These are phyloP conservation scores for Catenaria anguillulae DNA, from an alignment of 371 early-diverging fungal genomes.

Conservation along the genomic window DNA sequence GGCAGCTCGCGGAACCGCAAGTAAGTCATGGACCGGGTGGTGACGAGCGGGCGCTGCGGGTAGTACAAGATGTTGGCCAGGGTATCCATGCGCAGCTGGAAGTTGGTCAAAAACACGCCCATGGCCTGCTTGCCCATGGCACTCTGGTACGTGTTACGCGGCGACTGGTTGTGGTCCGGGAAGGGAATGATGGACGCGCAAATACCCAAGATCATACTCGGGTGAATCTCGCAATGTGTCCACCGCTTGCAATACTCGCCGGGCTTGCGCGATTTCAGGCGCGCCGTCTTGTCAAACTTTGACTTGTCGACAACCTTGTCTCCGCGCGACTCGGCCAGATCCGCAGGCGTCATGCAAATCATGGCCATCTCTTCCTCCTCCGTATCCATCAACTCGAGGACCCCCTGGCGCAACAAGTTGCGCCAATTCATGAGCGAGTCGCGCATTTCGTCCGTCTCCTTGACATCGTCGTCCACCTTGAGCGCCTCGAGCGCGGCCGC, in stretches of 20 bases:
- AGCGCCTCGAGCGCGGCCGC: too few relatives aligned
- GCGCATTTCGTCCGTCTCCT: slow-evolving; percentile 23
- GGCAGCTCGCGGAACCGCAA: slow-evolving; percentile 96
- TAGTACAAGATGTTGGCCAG: slow-evolving; percentile 97
- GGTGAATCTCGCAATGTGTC: slow-evolving; percentile 99
- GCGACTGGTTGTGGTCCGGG: slow-evolving; percentile 99
- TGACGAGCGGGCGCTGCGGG: slow-evolving; percentile 98
- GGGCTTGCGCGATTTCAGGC: slow-evolving; percentile 14
- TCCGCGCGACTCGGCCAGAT: slow-evolving; percentile 53
- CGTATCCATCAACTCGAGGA: slow-evolving; percentile 96
- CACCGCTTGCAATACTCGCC: slow-evolving; percentile 34
- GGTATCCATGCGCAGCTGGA: slow-evolving; percentile 97
- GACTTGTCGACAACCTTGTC: slow-evolving; percentile 7
- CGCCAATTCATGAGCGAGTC: slow-evolving; percentile 43
- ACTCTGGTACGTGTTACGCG: slow-evolving; percentile 99
- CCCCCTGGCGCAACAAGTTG: slow-evolving; percentile 66
- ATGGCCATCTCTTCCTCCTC: slow-evolving; percentile 97
- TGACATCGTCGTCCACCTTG: too few relatives aligned
- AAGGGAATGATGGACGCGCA: slow-evolving; percentile 99
- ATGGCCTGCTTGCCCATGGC: slow-evolving; percentile 99
- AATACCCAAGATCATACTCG: slow-evolving; percentile 98
- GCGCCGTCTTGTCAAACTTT: slow-evolving; percentile 21
- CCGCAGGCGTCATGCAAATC: slow-evolving; percentile 91
- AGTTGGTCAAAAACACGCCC: slow-evolving; percentile 98
- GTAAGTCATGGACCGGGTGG: slow-evolving; percentile 97